Percentiles rank a stretch among this genome's conserved stretches.
Evolutionary conservation across 768 basidiomycete species (phyloP).

Genomic region (Hericium erinaceus): DNA sequence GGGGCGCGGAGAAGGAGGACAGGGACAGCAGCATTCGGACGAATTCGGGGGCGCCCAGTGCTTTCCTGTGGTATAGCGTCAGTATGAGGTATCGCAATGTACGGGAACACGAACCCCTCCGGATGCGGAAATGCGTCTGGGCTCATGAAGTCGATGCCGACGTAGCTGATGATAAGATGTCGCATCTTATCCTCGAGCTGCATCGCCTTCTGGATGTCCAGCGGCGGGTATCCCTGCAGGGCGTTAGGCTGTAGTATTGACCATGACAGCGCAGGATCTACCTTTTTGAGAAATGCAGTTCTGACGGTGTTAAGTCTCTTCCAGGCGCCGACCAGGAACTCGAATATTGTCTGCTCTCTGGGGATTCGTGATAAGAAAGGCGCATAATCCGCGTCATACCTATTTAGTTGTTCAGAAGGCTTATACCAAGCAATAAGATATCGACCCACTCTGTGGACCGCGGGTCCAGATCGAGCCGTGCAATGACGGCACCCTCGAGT

Average conservation of each 20-base stretch:
- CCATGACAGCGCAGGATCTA: constrained; percentile 15
- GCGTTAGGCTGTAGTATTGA: neutral
- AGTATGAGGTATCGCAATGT: neutral
- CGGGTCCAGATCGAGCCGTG: constrained; percentile 11
- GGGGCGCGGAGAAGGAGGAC: constrained; percentile 57
- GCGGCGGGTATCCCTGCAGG: constrained; percentile 47
- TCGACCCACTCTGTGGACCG: constrained; percentile 5
- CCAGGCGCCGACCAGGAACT: constrained; percentile 90
- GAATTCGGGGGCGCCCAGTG: constrained; percentile 71
- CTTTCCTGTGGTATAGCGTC: constrained; percentile 35
- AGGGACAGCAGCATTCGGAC: constrained; percentile 73
- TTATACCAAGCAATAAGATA: constrained; percentile 7
- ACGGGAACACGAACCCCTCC: constrained; percentile 38
- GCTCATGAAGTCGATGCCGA: constrained; percentile 82
- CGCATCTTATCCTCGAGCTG: constrained; percentile 65
- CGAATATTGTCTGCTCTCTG: constrained; percentile 68
- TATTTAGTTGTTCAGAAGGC: constrained; percentile 18
- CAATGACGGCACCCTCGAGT: constrained; percentile 12
- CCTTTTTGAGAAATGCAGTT: constrained; percentile 55
- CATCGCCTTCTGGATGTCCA: constrained; percentile 53
- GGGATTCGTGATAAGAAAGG: constrained; percentile 72
- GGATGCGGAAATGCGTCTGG: constrained; percentile 95
- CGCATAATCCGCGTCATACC: constrained; percentile 68
- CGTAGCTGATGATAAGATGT: constrained; percentile 81
- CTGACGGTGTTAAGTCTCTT: constrained; percentile 63